phyloP scores from a whole-genome alignment of 2,329 filamentous ascomycete species.

The Clarireedia monteithiana region DNA sequence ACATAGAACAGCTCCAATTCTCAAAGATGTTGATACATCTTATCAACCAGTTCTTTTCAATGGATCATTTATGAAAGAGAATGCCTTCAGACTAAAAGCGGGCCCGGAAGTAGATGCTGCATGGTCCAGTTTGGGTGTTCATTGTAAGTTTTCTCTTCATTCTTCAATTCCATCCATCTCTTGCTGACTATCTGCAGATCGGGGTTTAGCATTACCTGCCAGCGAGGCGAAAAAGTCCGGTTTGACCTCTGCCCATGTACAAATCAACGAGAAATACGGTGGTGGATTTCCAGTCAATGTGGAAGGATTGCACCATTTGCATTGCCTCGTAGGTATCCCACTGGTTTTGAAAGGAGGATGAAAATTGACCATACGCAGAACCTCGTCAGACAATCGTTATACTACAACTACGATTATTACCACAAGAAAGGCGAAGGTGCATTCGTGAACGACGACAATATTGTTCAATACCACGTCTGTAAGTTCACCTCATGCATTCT shows the following conservation, averaged over 20 bases:
- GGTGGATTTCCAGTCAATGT: conserved; percentile 43
- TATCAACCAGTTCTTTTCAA: conserved; percentile 40
- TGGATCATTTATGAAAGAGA: conserved; percentile 44
- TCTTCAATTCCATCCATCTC: background rate
- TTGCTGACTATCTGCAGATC: conserved; percentile 16
- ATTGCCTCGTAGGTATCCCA: conserved; percentile 34
- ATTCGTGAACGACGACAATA: conserved; percentile 41
- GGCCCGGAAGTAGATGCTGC: conserved; percentile 44
- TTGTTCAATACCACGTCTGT: conserved; percentile 44
- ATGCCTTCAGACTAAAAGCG: conserved; percentile 39
- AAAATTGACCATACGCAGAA: conserved; percentile 29
- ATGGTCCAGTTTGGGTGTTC: conserved; percentile 42
- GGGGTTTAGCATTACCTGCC: conserved; percentile 33
- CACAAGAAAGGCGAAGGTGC: conserved; percentile 35
- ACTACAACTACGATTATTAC: conserved; percentile 48
- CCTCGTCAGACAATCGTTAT: conserved; percentile 42
- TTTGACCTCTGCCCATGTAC: conserved; percentile 40
- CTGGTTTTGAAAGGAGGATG: background rate
- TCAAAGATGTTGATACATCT: conserved; percentile 34
- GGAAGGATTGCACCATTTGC: conserved; percentile 40
- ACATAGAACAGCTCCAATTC: conserved; percentile 25
- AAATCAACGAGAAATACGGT: conserved; percentile 42
- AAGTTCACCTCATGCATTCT: conserved; percentile 22
- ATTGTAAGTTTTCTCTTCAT: conserved; percentile 32
- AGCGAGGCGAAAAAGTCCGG: conserved; percentile 36